Percentiles rank a stretch among this genome's conserved stretches.
phyloP scores from a whole-genome alignment of 108 stramenopile species.

The Nitzschia palea region DNA sequence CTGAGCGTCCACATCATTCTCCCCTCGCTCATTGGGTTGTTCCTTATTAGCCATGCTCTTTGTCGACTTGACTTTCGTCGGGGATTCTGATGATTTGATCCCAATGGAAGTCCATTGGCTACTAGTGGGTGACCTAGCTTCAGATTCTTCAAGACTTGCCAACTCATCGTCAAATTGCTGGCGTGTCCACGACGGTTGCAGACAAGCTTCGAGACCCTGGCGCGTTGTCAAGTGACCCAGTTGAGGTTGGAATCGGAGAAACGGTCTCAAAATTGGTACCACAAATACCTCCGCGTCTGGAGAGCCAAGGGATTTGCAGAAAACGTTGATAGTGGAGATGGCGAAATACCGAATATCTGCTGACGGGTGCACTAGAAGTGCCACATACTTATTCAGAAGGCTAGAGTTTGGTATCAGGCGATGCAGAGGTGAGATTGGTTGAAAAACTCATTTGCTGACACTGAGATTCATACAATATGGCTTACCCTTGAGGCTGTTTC shows the following conservation, averaged over 20 bases:
- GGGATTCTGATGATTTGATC: too few relatives aligned
- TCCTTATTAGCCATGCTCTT: too few relatives aligned
- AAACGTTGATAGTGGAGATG: conserved; percentile 42
- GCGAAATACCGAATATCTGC: conserved; percentile 47
- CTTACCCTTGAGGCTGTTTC: conserved; percentile 27
- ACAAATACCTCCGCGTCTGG: conserved; percentile 74
- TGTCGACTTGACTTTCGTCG: background rate
- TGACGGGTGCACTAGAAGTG: conserved; percentile 76
- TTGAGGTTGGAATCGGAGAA: conserved; percentile 59
- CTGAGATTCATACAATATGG: background rate
- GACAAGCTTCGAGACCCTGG: conserved; percentile 30
- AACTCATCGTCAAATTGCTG: conserved; percentile 37
- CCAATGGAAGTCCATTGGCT: conserved; percentile 54
- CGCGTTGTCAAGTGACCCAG: conserved; percentile 22
- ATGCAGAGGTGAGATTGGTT: background rate
- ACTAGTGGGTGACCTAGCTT: conserved; percentile 20
- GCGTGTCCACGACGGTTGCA: conserved; percentile 42
- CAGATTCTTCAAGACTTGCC: conserved; percentile 1
- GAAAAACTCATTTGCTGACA: background rate
- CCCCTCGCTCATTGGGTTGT: background rate
- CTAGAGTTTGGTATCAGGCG: conserved; percentile 11
- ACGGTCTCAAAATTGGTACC: conserved; percentile 57
- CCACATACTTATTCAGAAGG: conserved; percentile 66
- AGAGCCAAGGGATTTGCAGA: conserved; percentile 55
- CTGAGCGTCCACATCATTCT: conserved; percentile 13